Conservation (phyloP, 345 rosid genomes). For the Heritiera littoralis region DNA sequence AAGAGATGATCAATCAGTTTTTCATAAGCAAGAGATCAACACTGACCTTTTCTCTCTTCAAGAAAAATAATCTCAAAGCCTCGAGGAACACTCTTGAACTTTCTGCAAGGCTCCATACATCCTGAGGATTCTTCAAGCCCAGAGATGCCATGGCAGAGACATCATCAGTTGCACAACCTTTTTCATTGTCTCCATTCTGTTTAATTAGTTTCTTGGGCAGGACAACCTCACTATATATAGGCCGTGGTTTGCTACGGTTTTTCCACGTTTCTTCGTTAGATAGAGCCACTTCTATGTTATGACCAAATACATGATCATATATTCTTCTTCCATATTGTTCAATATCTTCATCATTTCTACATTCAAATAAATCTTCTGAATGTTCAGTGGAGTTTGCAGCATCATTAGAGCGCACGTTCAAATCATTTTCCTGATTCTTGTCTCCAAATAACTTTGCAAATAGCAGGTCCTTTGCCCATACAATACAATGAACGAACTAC, state of each 20-base stretch:
- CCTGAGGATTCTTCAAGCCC: constrained; percentile 98
- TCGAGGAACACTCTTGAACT: constrained; percentile 82
- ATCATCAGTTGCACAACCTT: constrained; percentile 42
- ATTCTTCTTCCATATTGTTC: constrained; percentile 89
- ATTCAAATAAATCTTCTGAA: constrained; percentile 69
- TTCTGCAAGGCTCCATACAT: constrained; percentile 80
- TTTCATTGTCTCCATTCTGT: constrained; percentile 65
- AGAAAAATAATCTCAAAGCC: constrained; percentile 75
- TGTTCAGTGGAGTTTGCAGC: constrained; percentile 67
- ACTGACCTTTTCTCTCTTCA: constrained; percentile 74
- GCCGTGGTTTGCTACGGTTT: constrained; percentile 74
- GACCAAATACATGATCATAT: constrained; percentile 97
- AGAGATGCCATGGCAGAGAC: constrained; percentile 76
- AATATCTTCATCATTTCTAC: constrained; percentile 66
- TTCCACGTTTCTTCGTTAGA: constrained; percentile 98
- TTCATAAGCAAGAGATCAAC: constrained; percentile 14
- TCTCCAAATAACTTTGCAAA: constrained; percentile 98
- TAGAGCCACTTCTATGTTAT: constrained; percentile 86
- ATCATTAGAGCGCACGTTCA: constrained; percentile 80
- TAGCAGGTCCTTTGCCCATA: constrained; percentile 98
- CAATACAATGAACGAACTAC: constrained; percentile 99
- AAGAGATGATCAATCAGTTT: constrained; percentile 18
- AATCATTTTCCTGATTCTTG: constrained; percentile 91
- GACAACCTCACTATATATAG: constrained; percentile 70
- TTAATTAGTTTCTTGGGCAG: constrained; percentile 50